Evolutionary conservation across 2,329 filamentous ascomycete genomes (phyloP).

Genomic region (Xylaria hypoxylon): DNA sequence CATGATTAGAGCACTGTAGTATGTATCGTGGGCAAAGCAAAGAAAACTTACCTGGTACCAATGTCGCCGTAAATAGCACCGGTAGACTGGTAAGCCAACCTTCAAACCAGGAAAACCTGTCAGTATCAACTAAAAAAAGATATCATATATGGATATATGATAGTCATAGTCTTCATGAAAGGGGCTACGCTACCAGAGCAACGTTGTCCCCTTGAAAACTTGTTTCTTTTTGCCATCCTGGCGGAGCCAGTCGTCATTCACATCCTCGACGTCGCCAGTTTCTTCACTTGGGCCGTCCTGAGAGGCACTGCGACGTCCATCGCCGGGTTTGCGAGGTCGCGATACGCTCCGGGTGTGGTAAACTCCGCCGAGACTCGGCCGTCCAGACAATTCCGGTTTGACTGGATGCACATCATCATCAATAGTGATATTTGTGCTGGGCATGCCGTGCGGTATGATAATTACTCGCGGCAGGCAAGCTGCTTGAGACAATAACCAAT

Average conservation of each 20-base stretch:
- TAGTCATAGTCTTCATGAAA: background rate
- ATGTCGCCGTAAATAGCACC: conserved; percentile 79
- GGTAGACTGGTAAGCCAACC: conserved; percentile 73
- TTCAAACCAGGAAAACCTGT: conserved; percentile 35
- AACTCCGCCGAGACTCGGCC: conserved; percentile 48
- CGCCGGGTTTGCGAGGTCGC: conserved; percentile 40
- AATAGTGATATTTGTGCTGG: conserved; percentile 46
- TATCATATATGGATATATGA: background rate
- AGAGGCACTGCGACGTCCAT: conserved; percentile 42
- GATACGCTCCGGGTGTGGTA: conserved; percentile 52
- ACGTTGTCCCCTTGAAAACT: conserved; percentile 52
- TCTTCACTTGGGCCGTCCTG: conserved; percentile 43
- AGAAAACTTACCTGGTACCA: conserved; percentile 57
- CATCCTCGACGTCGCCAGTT: conserved; percentile 48
- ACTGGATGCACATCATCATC: conserved; percentile 44
- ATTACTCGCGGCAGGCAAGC: conserved; percentile 4
- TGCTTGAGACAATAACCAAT: conserved; percentile 15
- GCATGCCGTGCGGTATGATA: conserved; percentile 38
- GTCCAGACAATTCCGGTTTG: conserved; percentile 40
- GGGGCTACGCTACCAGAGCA: conserved; percentile 51
- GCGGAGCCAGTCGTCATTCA: conserved; percentile 51
- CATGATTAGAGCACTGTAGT: conserved; percentile 2
- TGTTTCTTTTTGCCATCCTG: conserved; percentile 53
- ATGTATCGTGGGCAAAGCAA: background rate
- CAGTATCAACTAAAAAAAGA: conserved; percentile 12